Base-by-base conservation (phyloP, 1,284 basidiomycete genomes). In the Melampsora americana region DNA sequence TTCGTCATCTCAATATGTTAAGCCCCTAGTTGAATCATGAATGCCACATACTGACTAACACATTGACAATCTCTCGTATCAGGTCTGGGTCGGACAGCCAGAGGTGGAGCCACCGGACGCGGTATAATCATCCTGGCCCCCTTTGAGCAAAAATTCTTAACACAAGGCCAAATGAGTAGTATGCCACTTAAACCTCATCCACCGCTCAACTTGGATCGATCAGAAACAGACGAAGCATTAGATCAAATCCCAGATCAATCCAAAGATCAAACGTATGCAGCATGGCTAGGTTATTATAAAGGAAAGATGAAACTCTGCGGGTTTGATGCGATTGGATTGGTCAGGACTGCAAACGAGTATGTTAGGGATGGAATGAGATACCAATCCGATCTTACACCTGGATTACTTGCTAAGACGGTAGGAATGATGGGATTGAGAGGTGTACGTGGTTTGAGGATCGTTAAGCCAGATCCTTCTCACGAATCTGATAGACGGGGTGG, bases 281-380 rank as follows among this genome's bases (percentile, higher is more conserved):
- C 85, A 42, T 87, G 85, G 83, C 80, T 90, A 62, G 89, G 89
- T 11, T 89, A 88, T 81, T 89, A 89, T 82, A 87, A 87, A 61
- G 80, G 83, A 0, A 83, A 82, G 67, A 77, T 84, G 28, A 85
- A 84, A 78, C 79, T 81, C 46, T 78, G 87, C 68, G 80, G 83
- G 56, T 86, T 85, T 85, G 83, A 82, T 23, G 82, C 82, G 50
- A 82, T 83, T 44, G 81, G 84, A 26, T 82, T 88, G n/a, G 86
- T 89, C 16, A 71, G 73, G 1, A 64, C 80, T 16, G 86, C 84
- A 12, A 87, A 86, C 79, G 83, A 82, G 44, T 89, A 86, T 79
- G 87, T 84, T 16, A 79, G 81, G 59, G 79, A 83, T 30, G 83
- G 83, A 0, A 82, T 87, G 39, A 83, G 84, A n/a, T 88, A 86